Conservation (phyloP, 441 rosid species). For the Manihot esculenta region DNA sequence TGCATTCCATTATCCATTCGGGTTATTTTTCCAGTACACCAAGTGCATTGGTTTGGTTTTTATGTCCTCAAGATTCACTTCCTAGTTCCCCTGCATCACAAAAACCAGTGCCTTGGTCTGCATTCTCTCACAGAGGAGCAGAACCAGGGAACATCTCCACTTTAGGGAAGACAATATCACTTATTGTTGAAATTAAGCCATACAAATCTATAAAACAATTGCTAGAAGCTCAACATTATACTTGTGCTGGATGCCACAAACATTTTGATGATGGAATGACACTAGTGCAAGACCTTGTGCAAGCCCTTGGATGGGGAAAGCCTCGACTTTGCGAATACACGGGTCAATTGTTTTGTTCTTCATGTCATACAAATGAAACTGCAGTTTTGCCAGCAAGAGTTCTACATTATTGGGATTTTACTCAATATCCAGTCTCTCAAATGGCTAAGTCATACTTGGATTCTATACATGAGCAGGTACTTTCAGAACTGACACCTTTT, state of each 20-base stretch:
- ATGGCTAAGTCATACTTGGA: conserved; percentile 93
- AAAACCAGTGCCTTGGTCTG: conserved; percentile 35
- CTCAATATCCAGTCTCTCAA: conserved; percentile 77
- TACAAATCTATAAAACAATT: conserved; percentile 68
- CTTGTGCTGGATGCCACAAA: conserved; percentile 88
- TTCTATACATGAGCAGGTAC: conserved; percentile 89
- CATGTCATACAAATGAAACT: conserved; percentile 82
- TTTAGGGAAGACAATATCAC: conserved; percentile 84
- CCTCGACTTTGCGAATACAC: conserved; percentile 90
- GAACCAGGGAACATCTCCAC: conserved; percentile 44
- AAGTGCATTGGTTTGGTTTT: conserved; percentile 66
- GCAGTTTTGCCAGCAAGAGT: conserved; percentile 93
- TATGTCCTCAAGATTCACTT: conserved; percentile 65
- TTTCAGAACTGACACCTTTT: conserved; percentile 2
- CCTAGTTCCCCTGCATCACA: conserved; percentile 48
- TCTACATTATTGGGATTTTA: conserved; percentile 91
- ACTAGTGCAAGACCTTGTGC: conserved; percentile 69
- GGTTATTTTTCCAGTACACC: conserved; percentile 56
- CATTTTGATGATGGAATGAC: conserved; percentile 83
- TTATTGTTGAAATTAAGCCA: conserved; percentile 71
- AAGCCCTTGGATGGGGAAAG: conserved; percentile 90
- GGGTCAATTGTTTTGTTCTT: conserved; percentile 86
- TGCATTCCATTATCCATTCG: conserved; percentile 66
- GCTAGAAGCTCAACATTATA: conserved; percentile 83
- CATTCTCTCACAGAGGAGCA: conserved; percentile 32